Evolutionary conservation across 208 protist genomes (phyloP).

Genomic region (Endotrypanum monterogeii): DNA sequence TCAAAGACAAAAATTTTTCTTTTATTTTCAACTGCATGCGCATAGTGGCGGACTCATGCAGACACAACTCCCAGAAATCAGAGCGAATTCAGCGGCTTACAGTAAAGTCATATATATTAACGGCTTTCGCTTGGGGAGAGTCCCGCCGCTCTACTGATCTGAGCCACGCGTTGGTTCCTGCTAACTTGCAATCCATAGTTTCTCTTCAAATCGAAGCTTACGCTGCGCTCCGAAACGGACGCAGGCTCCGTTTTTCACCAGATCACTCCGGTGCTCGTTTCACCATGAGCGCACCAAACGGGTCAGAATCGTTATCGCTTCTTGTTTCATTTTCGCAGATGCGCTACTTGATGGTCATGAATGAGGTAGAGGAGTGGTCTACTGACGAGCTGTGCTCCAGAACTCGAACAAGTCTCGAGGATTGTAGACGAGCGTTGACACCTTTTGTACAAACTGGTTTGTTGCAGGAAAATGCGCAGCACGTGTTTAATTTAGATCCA

Average conservation of each 20-base stretch:
- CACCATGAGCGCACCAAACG: slow-evolving; percentile 9
- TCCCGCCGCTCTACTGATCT: slow-evolving; percentile 12
- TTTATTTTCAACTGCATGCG: slow-evolving; percentile 44
- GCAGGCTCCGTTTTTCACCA: slow-evolving; percentile 25
- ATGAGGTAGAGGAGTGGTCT: slow-evolving; percentile 21
- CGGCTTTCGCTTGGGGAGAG: slow-evolving; percentile 26
- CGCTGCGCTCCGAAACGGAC: slow-evolving; percentile 12
- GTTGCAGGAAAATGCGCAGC: slow-evolving; percentile 16
- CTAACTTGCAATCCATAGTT: slow-evolving; percentile 7
- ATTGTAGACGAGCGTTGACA: slow-evolving; percentile 23
- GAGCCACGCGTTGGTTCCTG: background rate
- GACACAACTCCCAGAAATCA: slow-evolving; percentile 1
- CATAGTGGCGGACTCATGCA: slow-evolving; percentile 44
- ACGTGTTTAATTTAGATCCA: slow-evolving; percentile 6
- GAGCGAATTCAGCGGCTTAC: background rate
- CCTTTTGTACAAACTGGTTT: slow-evolving; percentile 24
- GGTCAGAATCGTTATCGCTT: slow-evolving; percentile 8
- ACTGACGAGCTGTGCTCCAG: slow-evolving; percentile 15
- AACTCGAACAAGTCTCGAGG: slow-evolving; percentile 4
- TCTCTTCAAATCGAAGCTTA: slow-evolving; percentile 2
- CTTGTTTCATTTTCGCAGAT: slow-evolving; percentile 29
- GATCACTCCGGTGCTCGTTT: slow-evolving; percentile 31
- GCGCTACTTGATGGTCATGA: slow-evolving; percentile 28
- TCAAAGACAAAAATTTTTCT: slow-evolving; percentile 45
- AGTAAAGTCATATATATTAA: slow-evolving; percentile 22